Base-by-base conservation (phyloP, 352 stramenopile genomes). In the Phytophthora sansomeana region DNA sequence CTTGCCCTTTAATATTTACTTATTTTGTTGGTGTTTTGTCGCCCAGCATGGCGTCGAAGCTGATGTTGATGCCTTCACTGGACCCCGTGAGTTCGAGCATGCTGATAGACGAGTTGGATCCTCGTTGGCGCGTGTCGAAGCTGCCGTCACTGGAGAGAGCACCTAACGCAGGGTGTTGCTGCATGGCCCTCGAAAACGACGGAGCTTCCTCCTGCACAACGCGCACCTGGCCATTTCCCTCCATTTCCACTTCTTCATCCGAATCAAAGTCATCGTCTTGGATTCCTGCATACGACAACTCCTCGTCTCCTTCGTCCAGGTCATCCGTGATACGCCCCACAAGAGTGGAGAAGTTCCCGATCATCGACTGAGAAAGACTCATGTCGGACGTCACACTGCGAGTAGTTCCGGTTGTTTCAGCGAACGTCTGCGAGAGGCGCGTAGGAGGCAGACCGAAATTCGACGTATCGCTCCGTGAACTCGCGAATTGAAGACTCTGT, bases 301-400 rank as follows among this genome's bases (percentile, higher is more conserved):
- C 72, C 28, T 78, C 68, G 38, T 85, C 78, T 29, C 86, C 80
- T 30, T 89, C 80, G 5, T 85, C 49, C 0, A 83, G 56, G 41
- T 93, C 84, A 58, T 93, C 85, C 17, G 79, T 84, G 60, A 91
- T 78, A 0, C 78, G 66, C 1, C 81, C 74, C 29, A 91, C 82
- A 6, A 91, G 51, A 14, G 80, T 77, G 41, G 85, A 89, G 57
- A 92, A 93, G 35, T 86, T 93, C 16, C 82, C 83, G 19, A 91
- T 74, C 76, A 93, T 91, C 7, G 85, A 82, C 38, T 88, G 74
- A 8, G 83, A 85, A 6, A 93, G 61, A 61, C 85, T 92, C 80
- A 83, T 87, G 49, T 91, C 85, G 4, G 79, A 84, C 42, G 79
- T 58, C 43, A 81, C 49, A 39, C 72, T 75, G 16, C 78, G 74